Evolutionary conservation across 768 basidiomycete species (phyloP).

Genomic region (Nevesoporus exiguus): DNA sequence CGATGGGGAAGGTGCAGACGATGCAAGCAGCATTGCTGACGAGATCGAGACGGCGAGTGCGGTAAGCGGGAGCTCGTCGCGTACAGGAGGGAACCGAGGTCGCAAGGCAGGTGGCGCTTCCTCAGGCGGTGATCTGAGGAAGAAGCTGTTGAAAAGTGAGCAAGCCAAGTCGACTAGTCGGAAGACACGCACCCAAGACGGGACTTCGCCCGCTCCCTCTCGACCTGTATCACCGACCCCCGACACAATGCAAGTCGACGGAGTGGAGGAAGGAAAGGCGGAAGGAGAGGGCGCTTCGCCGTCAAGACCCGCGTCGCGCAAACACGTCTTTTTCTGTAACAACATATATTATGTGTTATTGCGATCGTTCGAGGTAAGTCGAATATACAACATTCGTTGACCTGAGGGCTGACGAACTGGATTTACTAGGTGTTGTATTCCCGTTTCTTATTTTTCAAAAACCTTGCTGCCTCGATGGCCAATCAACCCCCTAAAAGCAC

Average conservation of each 20-base stretch:
- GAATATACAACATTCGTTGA: background rate
- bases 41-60: conserved; percentile 36
- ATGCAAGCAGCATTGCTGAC: conserved; percentile 32
- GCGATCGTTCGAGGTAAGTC: conserved; percentile 78
- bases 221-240: conserved; percentile 60
- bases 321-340: conserved; percentile 80
- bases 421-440: conserved; percentile 69
- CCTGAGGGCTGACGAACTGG: background rate
- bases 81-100: conserved; percentile 38
- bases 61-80: conserved; percentile 25
- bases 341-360: conserved; percentile 84
- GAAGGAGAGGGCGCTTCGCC: conserved; percentile 16
- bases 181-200: conserved; percentile 55
- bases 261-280: conserved; percentile 27
- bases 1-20: conserved; percentile 58
- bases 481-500: conserved; percentile 20
- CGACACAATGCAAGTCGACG: conserved; percentile 39
- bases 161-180: conserved; percentile 68
- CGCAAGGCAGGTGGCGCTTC: conserved; percentile 39
- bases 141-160: conserved; percentile 78
- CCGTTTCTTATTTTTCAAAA: conserved; percentile 77
- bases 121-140: conserved; percentile 63
- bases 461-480: conserved; percentile 50
- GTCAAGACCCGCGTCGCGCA: conserved; percentile 39
- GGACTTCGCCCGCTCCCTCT: conserved; percentile 53